Evolutionary conservation across 2,329 filamentous ascomycete species (phyloP), one percentile per base, ranked within the genome.

Genomic region (Dactylellina cionopaga): DNA sequence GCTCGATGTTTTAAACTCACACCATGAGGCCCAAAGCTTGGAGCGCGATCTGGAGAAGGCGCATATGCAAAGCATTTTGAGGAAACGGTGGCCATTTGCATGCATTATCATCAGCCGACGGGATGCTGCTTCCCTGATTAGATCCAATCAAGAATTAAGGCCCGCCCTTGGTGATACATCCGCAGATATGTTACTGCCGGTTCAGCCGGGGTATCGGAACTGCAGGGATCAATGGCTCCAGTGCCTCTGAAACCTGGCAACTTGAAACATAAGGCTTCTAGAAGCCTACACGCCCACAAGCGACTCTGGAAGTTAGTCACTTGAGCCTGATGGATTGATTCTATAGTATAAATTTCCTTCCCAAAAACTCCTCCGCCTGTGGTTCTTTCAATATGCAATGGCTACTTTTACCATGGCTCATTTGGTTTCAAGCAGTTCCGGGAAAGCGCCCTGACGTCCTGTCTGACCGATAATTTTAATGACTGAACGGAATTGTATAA

Each of bases 1-100:
- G 35, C 13, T 17, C 13, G 31, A 33, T 13, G 31, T 33, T 13
- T n/a, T n/a, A n/a, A n/a, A n/a, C n/a, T n/a, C n/a, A n/a, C 31
- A 33, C 31, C 31, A 33, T 5, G 13, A 33, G 31, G 5, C 13
- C 31, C 31, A 13, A 33, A 33, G 5, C 31, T 13, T 33, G 31
- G 13, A 5, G 31, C 13, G 31, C 31, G 31, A 33, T 33, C 31
- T 33, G 31, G 13, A 13, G 31, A 33, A 37, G 62, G 51, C 62
- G 62, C 51, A 49, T 66, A 64, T 64, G 60, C 52, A 46, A 41
- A 19, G 37, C 24, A 15, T 15, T 39, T 49, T 41, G 62, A 66
- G 62, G 62, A 56, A 66, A 66, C 62, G 62, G 62, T 66, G 62
- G 62, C 62, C 62, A 66, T 66, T 56, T n/a, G 39, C 49, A 46